phyloP scores from a whole-genome alignment of 805 yeast genomes.

The Hanseniaspora vineae region DNA sequence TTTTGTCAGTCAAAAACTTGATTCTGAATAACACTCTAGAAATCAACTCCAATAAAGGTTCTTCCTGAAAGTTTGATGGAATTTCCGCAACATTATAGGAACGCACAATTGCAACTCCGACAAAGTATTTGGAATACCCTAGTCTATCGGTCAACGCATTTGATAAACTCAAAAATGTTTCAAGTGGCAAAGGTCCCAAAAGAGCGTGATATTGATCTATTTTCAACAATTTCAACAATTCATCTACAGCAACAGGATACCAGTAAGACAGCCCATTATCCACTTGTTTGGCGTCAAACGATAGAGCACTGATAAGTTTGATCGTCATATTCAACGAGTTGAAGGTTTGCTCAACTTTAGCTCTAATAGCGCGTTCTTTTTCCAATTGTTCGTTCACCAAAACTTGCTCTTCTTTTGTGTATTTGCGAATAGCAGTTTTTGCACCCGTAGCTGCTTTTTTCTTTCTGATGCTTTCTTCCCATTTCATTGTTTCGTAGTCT shows the following conservation, averaged over 20 bases:
- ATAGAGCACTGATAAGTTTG: slow-evolving; percentile 39
- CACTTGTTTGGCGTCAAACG: slow-evolving; percentile 33
- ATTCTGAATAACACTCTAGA: slow-evolving; percentile 63
- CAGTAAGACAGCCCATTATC: slow-evolving; percentile 57
- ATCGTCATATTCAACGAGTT: slow-evolving; percentile 35
- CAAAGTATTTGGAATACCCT: slow-evolving; percentile 34
- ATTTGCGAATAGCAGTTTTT: slow-evolving; percentile 30
- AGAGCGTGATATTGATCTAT: slow-evolving; percentile 23
- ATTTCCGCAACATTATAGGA: slow-evolving; percentile 34
- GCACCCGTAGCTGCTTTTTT: slow-evolving; percentile 44
- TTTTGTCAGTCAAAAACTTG: slow-evolving; percentile 61
- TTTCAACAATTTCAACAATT: slow-evolving; percentile 33
- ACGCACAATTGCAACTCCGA: slow-evolving; percentile 64
- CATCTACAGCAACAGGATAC: slow-evolving; percentile 55
- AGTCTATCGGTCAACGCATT: slow-evolving; percentile 37
- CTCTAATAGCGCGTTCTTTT: slow-evolving; percentile 48
- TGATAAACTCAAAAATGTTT: slow-evolving; percentile 44
- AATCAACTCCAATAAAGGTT: slow-evolving; percentile 39
- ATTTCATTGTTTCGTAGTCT: slow-evolving; percentile 72
- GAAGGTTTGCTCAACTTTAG: slow-evolving; percentile 27
- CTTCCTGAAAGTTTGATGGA: slow-evolving; percentile 34
- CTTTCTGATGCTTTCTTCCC: slow-evolving; percentile 79
- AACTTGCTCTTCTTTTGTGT: slow-evolving; percentile 64
- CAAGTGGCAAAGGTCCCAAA: slow-evolving; percentile 32
- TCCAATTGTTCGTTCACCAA: slow-evolving; percentile 48